Evolutionary conservation across 2,329 filamentous ascomycete genomes (phyloP).

Genomic region (Aspergillus phoenicis): DNA sequence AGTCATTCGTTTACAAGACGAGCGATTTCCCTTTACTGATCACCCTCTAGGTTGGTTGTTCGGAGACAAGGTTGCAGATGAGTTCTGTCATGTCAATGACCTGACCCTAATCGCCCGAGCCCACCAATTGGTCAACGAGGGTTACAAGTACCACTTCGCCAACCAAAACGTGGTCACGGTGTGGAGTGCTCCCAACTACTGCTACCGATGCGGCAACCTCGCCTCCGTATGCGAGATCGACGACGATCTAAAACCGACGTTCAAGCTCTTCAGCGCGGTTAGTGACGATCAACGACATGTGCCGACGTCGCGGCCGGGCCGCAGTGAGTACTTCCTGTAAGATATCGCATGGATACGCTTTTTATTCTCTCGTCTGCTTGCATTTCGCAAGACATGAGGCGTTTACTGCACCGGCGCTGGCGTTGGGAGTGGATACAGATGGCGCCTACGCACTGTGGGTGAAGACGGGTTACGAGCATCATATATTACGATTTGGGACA

Average conservation of each 20-base stretch:
- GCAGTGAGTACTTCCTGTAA: constrained; percentile 53
- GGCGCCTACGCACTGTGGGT: constrained; percentile 18
- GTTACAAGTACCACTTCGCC: constrained; percentile 89
- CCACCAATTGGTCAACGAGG: constrained; percentile 75
- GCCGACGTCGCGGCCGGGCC: constrained; percentile 47
- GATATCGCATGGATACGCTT: constrained; percentile 22
- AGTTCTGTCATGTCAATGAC: constrained; percentile 77
- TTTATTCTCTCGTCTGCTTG: constrained; percentile 14
- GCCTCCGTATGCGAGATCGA: constrained; percentile 86
- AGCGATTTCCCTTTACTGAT: constrained; percentile 1
- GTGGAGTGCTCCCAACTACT: constrained; percentile 85
- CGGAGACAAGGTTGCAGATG: constrained; percentile 71
- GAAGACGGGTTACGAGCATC: constrained; percentile 28
- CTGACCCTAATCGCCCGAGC: constrained; percentile 71
- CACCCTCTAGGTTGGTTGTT: constrained; percentile 57
- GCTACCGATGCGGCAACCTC: constrained; percentile 95
- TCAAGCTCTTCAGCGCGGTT: constrained; percentile 61
- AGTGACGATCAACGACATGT: constrained; percentile 51
- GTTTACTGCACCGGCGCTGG: constrained; percentile 37
- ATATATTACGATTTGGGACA: constrained; percentile 42
- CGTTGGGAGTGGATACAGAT: constrained; percentile 31
- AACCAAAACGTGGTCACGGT: constrained; percentile 90
- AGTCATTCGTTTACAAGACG: constrained; percentile 27
- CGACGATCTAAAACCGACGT: constrained; percentile 82
- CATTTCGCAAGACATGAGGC: constrained; percentile 20